phyloP scores from a whole-genome alignment of 164 flowering plant genomes.

The Annona squamosa region DNA sequence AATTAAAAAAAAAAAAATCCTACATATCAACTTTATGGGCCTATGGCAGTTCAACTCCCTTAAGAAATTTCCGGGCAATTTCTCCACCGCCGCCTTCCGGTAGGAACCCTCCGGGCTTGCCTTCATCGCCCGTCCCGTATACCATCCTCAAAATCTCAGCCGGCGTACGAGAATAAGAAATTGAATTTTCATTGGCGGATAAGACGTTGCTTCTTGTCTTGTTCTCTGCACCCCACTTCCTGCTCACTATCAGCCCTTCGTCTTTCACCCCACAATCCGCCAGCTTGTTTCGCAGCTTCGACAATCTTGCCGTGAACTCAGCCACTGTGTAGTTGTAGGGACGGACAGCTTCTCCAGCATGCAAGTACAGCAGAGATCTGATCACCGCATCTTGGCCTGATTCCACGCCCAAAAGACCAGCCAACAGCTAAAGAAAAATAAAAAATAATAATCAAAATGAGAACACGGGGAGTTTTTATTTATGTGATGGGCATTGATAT shows the following conservation, averaged over 20 bases:
- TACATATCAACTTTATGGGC: too few species aligned
- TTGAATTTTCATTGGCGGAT: conserved; percentile 9
- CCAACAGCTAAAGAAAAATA: conserved; percentile 11
- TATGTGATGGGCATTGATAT: background rate
- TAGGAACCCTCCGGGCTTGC: conserved; percentile 30
- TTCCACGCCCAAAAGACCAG: conserved; percentile 21
- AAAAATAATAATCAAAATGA: too few species aligned
- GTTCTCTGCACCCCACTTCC: conserved; percentile 15
- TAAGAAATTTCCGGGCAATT: conserved; percentile 21
- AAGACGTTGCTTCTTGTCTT: conserved; percentile 12
- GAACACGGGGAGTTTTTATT: background rate
- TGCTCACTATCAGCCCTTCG: conserved; percentile 18
- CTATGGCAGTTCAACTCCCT: background rate
- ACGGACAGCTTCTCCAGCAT: conserved; percentile 2
- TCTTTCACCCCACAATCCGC: conserved; percentile 18
- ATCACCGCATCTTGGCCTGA: conserved; percentile 24
- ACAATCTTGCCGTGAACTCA: conserved; percentile 15
- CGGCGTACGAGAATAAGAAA: conserved; percentile 9
- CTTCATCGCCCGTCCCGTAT: conserved; percentile 20
- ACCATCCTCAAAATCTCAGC: conserved; percentile 13
- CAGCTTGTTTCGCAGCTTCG: conserved; percentile 11
- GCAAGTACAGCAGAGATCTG: conserved; percentile 11
- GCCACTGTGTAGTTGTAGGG: conserved; percentile 18
- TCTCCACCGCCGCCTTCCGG: conserved; percentile 33
- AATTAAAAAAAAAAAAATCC: background rate